A percentile compares a stretch with the other conserved stretches of the same genome.
phyloP scores from a whole-genome alignment of 768 basidiomycete species.

The Mycena alexandri region DNA sequence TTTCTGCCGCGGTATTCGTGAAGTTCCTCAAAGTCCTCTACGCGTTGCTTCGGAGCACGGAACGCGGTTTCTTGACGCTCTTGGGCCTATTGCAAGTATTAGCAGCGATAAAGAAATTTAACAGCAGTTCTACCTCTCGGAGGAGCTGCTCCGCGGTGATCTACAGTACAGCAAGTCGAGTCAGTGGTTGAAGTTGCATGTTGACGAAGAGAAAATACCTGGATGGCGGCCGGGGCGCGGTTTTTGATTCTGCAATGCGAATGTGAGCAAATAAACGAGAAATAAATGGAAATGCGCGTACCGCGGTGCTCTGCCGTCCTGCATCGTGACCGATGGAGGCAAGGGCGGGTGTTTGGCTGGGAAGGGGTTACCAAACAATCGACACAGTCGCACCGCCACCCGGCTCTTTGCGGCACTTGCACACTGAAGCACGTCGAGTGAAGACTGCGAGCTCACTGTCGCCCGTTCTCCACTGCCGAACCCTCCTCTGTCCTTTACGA shows the following conservation, averaged over 20 bases:
- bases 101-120: conserved; percentile 5
- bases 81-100: conserved; percentile 75
- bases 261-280: conserved; percentile 18
- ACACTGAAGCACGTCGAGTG: not conserved
- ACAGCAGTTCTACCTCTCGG: conserved; percentile 74
- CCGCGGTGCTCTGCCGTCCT: conserved; percentile 87
- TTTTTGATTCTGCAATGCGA: conserved; percentile 86
- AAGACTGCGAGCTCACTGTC: conserved; percentile 14
- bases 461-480: conserved; percentile 16
- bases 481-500: conserved; percentile 28
- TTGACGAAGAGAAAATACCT: conserved; percentile 62
- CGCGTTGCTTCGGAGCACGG: conserved; percentile 92
- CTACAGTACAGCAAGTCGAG: conserved; percentile 62
- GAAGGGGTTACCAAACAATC: not conserved
- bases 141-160: conserved; percentile 99
- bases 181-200: conserved; percentile 18
- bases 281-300: conserved; percentile 43
- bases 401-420: not conserved
- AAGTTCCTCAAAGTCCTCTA: conserved; percentile 94
- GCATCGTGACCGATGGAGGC: conserved; percentile 58
- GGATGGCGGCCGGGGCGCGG: conserved; percentile 93
- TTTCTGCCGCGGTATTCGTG: conserved; percentile 94
- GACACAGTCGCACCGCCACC: not conserved
- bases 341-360: conserved; percentile 10
- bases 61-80: conserved; percentile 95